phyloP scores from a whole-genome alignment of 23 red algal species.

The Gracilaria gracilis region DNA sequence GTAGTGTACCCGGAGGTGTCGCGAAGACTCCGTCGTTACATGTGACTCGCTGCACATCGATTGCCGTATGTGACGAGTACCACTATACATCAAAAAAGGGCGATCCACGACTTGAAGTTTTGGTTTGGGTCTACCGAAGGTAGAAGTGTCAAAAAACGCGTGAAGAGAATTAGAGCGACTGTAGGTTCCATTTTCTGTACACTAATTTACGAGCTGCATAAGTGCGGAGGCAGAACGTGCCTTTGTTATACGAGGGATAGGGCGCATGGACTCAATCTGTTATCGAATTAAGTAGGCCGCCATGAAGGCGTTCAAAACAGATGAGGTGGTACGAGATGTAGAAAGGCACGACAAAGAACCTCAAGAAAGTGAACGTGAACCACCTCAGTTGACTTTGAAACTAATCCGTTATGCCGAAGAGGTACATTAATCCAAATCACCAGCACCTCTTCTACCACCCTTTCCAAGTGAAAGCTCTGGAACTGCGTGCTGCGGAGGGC shows the following conservation, averaged over 20 bases:
- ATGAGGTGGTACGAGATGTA: slow-evolving; percentile 1
- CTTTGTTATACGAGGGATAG: background rate
- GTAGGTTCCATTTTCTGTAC: slow-evolving; percentile 9
- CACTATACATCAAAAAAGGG: background rate
- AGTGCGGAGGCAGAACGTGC: background rate
- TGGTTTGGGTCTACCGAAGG: background rate
- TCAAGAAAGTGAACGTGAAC: slow-evolving; percentile 20
- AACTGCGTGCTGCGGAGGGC: slow-evolving; percentile 65
- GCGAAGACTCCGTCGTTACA: no score
- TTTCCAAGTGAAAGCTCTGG: slow-evolving; percentile 70
- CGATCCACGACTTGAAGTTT: background rate
- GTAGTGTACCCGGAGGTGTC: background rate
- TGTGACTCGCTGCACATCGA: no score
- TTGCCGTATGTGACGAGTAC: background rate
- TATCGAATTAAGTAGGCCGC: background rate
- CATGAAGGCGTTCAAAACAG: background rate
- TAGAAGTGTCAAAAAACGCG: background rate
- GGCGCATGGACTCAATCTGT: background rate
- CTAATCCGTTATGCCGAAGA: slow-evolving; percentile 7
- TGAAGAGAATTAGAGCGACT: background rate
- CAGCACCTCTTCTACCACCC: slow-evolving; percentile 29
- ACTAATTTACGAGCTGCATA: slow-evolving; percentile 5
- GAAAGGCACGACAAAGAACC: slow-evolving; percentile 34
- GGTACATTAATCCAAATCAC: slow-evolving; percentile 46
- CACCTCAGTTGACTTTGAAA: slow-evolving; percentile 6